Evolutionary conservation across 768 basidiomycete species (phyloP), one percentile per base, ranked within the genome.

Genomic region (Mycena albidolilacea): DNA sequence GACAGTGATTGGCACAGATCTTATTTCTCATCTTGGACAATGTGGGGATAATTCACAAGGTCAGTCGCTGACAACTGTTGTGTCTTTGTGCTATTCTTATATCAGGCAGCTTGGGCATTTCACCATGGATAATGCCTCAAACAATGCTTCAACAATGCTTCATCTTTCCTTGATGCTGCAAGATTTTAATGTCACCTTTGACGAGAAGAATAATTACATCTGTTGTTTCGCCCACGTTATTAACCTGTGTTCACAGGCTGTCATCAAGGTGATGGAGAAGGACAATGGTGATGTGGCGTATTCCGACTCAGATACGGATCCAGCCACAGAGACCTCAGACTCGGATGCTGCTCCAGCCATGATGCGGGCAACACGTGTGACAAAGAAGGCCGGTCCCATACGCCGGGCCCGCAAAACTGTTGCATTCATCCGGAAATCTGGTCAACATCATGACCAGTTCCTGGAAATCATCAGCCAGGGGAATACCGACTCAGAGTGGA

Each of bases 81-180:
- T 43, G 48, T n/a, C 43, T n/a, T 52, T 15, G 9, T 66, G 6
- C 38, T 12, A 19, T 14, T 10, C 46, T 38, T 1, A 58, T 59
- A 19, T 43, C 38, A 15, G 50, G 6, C 21, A 72, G 74, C 43
- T 73, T 11, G 74, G 74, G 17, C 62, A 72, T 15, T 69, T 75
- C 30, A 80, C 79, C 3, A 46, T 78, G 19, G 79, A 80, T 52
- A 80, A 78, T 39, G 70, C 77, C 9, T 73, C 71, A 1, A 80
- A 79, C 23, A 77, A 78, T 59, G 67, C 71, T 1, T 69, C 77
- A 4, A 64, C 76, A 35, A 66, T 79, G 78, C 54, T 44, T 17
- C 66, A 55, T 19, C 62, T 79, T 43, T 70, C 69, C 30, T 6
- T 23, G 3, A 55, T 60, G 2, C 62, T 76, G 6, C 44, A 19